These are phyloP conservation scores for Didymella glomerata DNA, from an alignment of 2,329 filamentous ascomycete species.

Conservation along the genomic window DNA sequence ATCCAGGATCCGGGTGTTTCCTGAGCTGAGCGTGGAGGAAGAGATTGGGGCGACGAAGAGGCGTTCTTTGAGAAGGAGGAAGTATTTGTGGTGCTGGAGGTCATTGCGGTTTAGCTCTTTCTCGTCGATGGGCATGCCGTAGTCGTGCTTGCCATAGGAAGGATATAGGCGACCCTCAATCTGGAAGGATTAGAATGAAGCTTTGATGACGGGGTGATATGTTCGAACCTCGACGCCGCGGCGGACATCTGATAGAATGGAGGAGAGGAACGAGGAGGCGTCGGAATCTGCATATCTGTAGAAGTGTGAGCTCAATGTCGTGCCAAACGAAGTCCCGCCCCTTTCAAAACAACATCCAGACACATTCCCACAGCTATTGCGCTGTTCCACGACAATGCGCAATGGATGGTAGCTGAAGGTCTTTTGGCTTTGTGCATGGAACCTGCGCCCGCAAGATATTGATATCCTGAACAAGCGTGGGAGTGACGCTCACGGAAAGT, in stretches of 20 bases:
- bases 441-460: no score
- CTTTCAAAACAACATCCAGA: no score
- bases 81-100: background rate
- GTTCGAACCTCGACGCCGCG: background rate
- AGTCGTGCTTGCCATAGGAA: background rate
- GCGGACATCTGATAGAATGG: background rate
- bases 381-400: no score
- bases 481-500: no score
- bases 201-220: no score
- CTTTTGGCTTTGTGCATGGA: no score
- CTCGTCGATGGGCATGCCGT: background rate
- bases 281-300: background rate
- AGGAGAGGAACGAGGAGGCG: background rate
- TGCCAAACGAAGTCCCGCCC: no score
- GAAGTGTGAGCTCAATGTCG: background rate
- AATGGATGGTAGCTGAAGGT: no score
- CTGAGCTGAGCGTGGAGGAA: background rate
- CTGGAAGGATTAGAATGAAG: background rate
- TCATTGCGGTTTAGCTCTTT: background rate
- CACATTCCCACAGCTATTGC: no score
- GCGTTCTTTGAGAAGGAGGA: background rate
- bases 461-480: no score
- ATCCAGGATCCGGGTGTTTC: background rate
- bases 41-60: background rate
- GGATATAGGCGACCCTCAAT: background rate